Base-by-base conservation (phyloP, 495 filamentous ascomycete species). In the Penicillium riverlandense region DNA sequence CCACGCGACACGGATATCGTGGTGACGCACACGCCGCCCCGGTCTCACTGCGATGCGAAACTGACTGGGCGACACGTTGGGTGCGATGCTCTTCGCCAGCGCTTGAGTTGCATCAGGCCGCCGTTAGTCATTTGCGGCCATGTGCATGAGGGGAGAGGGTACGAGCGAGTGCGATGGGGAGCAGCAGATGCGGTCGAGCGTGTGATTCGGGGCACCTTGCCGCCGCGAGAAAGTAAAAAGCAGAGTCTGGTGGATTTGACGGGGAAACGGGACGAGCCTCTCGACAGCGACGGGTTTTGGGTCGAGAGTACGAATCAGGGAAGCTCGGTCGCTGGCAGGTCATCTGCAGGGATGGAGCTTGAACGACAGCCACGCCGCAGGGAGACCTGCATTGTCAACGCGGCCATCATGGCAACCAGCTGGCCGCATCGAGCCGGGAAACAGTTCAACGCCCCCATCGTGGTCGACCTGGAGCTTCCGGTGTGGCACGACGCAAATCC, bases 301-400 rank as follows among this genome's bases (percentile, higher is more conserved):
- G 37, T 39, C 27, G 30, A 14, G 14, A 15, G 16, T 38, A 44
- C 36, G 38, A 38, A 35, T 35, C 38, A 38, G 37, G 38, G 43
- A 49, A 41, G 40, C 39, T 13, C 41, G 14, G 43, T 40, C 11
- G 44, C 38, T n/a, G 12, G 28, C 14, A 37, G 38, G 29, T 47
- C 40, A 54, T 32, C 45, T 33, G 46, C 42, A 40, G 38, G 31
- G 7, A 11, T n/a, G 11, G 32, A 28, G 31, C 34, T 34, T 47
- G 42, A 42, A 22, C 67, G 66, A 40, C 56, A 73, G 34, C 46
- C 48, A 12, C 71, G 70, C 31, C 72, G 83, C 52, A 72, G 62
- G 44, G 88, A 90, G 65, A 90, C 85, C 8, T 88, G 82, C 55
- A 65, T 92, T 40, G 73, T 90, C 52, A 91, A 90, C 63, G 83